Conservation (phyloP, 2,329 filamentous ascomycete species). For the Aspergillus quadricinctus region DNA sequence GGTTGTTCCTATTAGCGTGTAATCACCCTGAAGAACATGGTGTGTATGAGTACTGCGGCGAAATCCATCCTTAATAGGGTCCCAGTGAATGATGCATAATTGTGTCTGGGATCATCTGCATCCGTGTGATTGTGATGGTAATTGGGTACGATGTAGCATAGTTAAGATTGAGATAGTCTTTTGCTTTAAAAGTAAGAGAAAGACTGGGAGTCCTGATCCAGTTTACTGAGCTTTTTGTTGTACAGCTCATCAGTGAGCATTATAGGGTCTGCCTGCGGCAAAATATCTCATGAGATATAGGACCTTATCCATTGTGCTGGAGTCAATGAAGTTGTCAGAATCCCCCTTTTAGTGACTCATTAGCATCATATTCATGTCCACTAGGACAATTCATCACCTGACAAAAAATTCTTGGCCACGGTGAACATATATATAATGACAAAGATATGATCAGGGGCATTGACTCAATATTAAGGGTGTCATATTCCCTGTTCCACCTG, state of each 20-base stretch:
- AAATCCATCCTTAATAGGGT: conserved; percentile 2
- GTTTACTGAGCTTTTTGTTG: background rate
- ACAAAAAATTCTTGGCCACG: too few relatives aligned
- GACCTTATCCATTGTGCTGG: background rate
- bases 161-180: background rate
- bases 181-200: background rate
- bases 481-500: too few relatives aligned
- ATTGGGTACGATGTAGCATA: background rate
- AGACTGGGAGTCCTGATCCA: background rate
- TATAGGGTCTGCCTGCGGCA: background rate
- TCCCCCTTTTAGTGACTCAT: too few relatives aligned
- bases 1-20: conserved; percentile 22
- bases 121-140: background rate
- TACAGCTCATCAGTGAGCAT: background rate
- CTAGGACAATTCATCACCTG: too few relatives aligned
- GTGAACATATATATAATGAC: too few relatives aligned
- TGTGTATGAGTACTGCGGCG: conserved; percentile 36
- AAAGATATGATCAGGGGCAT: too few relatives aligned
- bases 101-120: conserved; percentile 2
- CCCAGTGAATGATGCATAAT: conserved; percentile 3
- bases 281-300: background rate
- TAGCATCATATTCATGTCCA: too few relatives aligned
- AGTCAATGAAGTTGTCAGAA: background rate
- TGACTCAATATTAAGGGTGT: too few relatives aligned
- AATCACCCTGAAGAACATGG: conserved; percentile 43